Evolutionary conservation across 768 basidiomycete species (phyloP), one percentile per base, ranked within the genome.

Genomic region (Leucogyrophana mollusca): DNA sequence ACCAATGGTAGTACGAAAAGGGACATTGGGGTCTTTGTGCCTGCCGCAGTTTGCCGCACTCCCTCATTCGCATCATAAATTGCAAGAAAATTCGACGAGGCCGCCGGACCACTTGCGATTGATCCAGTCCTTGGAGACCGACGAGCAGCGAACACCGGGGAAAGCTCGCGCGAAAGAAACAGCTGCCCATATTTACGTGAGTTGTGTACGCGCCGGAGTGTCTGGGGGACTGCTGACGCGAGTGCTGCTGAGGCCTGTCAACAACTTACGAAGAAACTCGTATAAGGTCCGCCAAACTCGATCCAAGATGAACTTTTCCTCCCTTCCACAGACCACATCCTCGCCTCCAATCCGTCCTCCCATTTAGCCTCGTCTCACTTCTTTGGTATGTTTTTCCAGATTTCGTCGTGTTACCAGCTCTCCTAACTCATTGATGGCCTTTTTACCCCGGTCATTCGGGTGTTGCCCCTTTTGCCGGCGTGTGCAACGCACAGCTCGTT

Each of bases 201-300:
- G 16, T n/a, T n/a, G 16, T 37, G 6, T 37, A 37, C 35, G 35
- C 21, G 37, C 13, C 14, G 35, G 27, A 30, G 45, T 48, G 38
- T 56, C 54, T 21, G 65, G 65, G 64, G 64, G 67, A 63, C 48
- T 23, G 9, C 22, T 24, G 5, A 43, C 46, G 50, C 40, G 44
- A 53, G 60, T 53, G 53, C 56, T 56, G 46, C 47, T 52, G 36
- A 53, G 50, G 48, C 24, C 40, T 42, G 55, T 55, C 59, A 55
- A 59, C 54, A 49, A 59, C 49, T 61, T 45, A 52, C 34, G 47
- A 44, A 54, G 45, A 54, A 37, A 52, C 59, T 72, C 61, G 70
- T 80, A 80, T 79, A 80, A 81, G 78, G 76, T 72, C 78, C 77
- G 79, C 68, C 53, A 67, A 70, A 70, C 65, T 66, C 69, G 62